Base-by-base conservation (phyloP, 1,284 basidiomycete species). In the Pseudozyma sp. region DNA sequence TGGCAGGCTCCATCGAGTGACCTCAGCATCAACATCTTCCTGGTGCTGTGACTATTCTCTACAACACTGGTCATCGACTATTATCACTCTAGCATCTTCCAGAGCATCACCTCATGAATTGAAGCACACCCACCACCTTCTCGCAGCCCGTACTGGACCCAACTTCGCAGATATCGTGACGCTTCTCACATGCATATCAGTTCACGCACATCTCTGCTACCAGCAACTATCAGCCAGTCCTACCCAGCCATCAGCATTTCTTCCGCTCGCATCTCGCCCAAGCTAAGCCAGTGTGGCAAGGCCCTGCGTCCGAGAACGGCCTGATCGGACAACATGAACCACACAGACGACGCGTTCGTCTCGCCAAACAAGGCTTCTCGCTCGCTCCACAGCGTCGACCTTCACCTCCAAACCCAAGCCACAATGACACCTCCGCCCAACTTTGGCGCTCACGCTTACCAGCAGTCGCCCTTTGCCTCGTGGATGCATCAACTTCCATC, bases 351-450 rank as follows among this genome's bases (percentile, higher is more conserved):
- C 45, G 35, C 68, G 3, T 60, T 58, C 52, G 53, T 70, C 68
- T 64, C 61, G 34, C 61, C 68, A 3, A 50, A 42, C 40, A 70
- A 70, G 50, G 36, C 51, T 2, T 47, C 58, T 36, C 68, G 50
- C n/a, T 51, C 58, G 18, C 34, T 61, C 3, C 61, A 51, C 38
- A 50, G 34, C 39, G 36, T 68, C 50, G 62, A 58, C 43, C 34
- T 65, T 48, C 61, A 70, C 42, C 39, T 64, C 16, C 49, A 60
- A 16, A 48, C 75, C 14, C 63, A 75, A 16, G 47, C 65, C 19
- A 67, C 65, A 68, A 79, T 79, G 77, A 79, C 77, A 34, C 77
- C 77, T 21, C 75, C 77, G n/a, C 68, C 71, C 31, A 73, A 50
- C 59, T 70, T 79, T 43, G 68, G 70, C 59, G 55, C 73, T 8